phyloP scores from a whole-genome alignment of 257 asterid species.

The Capsicum rhomboideum region DNA sequence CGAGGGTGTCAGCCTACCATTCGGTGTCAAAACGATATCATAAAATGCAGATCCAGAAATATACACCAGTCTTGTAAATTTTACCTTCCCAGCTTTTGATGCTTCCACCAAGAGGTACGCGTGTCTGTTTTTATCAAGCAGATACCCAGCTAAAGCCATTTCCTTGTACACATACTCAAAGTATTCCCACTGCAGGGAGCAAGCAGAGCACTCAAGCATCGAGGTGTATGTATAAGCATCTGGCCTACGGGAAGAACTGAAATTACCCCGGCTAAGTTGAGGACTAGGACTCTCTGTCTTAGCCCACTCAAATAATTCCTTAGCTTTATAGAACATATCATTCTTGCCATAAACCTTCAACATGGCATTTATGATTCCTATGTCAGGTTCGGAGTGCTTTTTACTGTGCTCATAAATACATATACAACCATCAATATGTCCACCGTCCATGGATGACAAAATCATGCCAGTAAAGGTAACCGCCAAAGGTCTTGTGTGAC shows the following conservation, averaged over 20 bases:
- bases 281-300: slow-evolving; percentile 23
- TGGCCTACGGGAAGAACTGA: slow-evolving; percentile 27
- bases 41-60: not conserved
- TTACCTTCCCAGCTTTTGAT: slow-evolving; percentile 85
- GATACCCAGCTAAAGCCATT: slow-evolving; percentile 60
- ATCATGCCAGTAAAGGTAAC: slow-evolving; percentile 87
- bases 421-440: slow-evolving; percentile 56
- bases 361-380: slow-evolving; percentile 77
- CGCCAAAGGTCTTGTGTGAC: slow-evolving; percentile 47
- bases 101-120: slow-evolving; percentile 54
- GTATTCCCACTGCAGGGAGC: slow-evolving; percentile 85
- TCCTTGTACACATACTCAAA: slow-evolving; percentile 75
- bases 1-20: not conserved
- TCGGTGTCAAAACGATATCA: not conserved
- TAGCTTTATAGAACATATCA: slow-evolving; percentile 81
- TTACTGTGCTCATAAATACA: slow-evolving; percentile 63
- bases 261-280: slow-evolving; percentile 8
- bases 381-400: slow-evolving; percentile 42
- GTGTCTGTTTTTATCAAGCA: slow-evolving; percentile 42
- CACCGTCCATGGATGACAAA: slow-evolving; percentile 72
- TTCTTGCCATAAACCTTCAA: slow-evolving; percentile 61
- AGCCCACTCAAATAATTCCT: slow-evolving; percentile 66
- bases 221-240: slow-evolving; percentile 58
- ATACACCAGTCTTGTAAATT: not conserved
- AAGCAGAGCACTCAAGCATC: slow-evolving; percentile 86